Percentiles rank a stretch among this genome's conserved stretches.
phyloP scores from a whole-genome alignment of 208 protist genomes.

The Leishmania major region DNA sequence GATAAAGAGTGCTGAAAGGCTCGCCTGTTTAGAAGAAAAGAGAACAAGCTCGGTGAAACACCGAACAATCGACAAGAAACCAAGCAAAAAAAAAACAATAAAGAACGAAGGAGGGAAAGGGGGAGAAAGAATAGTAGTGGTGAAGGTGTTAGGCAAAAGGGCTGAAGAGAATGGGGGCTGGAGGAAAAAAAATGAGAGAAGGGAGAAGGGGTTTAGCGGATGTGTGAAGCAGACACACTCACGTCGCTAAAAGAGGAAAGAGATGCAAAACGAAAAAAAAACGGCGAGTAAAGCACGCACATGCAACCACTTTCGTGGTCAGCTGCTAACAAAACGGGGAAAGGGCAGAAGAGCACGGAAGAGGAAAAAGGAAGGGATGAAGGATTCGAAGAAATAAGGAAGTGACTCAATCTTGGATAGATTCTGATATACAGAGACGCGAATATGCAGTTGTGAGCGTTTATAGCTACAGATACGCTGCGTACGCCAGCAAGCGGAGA shows the following conservation, averaged over 20 bases:
- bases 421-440: not conserved
- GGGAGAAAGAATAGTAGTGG: not conserved
- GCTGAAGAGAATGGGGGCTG: not conserved
- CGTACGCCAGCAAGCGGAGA: not conserved
- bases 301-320: not conserved
- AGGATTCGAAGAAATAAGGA: not conserved
- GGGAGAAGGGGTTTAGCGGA: not conserved
- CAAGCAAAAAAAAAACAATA: not conserved
- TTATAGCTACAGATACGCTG: not conserved
- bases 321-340: not conserved
- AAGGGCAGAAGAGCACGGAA: not conserved
- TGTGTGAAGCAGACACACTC: not conserved
- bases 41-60: no score
- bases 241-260: not conserved
- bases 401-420: not conserved
- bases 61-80: no score
- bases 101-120: not conserved
- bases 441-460: not conserved
- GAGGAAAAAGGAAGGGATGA: not conserved
- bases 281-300: not conserved
- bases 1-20: not conserved
- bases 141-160: not conserved
- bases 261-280: not conserved
- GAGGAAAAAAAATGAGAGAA: not conserved
- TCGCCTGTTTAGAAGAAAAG: not conserved